A percentile compares a stretch with the other conserved stretches of the same genome.
Evolutionary conservation across 2,329 filamentous ascomycete genomes (phyloP).

Genomic region (Chaetomiaceae sp.): DNA sequence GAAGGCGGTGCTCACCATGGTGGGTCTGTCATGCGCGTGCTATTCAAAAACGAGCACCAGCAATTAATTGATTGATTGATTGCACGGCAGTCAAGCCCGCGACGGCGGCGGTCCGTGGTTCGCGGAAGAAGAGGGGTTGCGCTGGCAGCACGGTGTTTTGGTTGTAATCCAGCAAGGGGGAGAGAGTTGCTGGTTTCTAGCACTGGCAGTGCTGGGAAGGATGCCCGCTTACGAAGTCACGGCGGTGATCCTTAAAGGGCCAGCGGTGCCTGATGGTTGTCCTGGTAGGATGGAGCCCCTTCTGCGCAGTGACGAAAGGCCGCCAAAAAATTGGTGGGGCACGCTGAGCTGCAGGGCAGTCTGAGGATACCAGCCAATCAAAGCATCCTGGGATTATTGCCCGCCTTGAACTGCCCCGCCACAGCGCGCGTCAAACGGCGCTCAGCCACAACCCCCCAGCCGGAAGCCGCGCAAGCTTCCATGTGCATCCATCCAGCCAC

Average conservation of each 20-base stretch:
- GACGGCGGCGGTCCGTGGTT: not conserved
- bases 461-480: constrained; percentile 7
- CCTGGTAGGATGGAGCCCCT: constrained; percentile 9
- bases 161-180: not conserved
- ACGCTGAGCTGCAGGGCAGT: constrained; percentile 1
- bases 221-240: constrained; percentile 6
- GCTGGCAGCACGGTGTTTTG: not conserved
- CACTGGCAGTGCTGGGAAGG: not conserved
- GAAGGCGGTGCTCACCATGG: constrained; percentile 23
- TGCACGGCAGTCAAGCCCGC: not conserved
- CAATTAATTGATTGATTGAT: constrained; percentile 8
- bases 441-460: constrained; percentile 15
- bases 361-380: constrained; percentile 1
- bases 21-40: constrained; percentile 22
- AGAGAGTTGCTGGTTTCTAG: not conserved
- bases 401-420: constrained; percentile 1
- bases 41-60: constrained; percentile 13
- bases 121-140: not conserved
- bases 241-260: constrained; percentile 7
- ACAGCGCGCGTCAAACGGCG: constrained; percentile 8
- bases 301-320: constrained; percentile 23
- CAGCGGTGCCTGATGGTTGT: constrained; percentile 21
- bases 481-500: not conserved
- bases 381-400: too few relatives aligned
- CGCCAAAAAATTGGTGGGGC: constrained; percentile 19